Evolutionary conservation across 2,329 filamentous ascomycete species (phyloP).

Genomic region (Hirsutella minnesotensis): DNA sequence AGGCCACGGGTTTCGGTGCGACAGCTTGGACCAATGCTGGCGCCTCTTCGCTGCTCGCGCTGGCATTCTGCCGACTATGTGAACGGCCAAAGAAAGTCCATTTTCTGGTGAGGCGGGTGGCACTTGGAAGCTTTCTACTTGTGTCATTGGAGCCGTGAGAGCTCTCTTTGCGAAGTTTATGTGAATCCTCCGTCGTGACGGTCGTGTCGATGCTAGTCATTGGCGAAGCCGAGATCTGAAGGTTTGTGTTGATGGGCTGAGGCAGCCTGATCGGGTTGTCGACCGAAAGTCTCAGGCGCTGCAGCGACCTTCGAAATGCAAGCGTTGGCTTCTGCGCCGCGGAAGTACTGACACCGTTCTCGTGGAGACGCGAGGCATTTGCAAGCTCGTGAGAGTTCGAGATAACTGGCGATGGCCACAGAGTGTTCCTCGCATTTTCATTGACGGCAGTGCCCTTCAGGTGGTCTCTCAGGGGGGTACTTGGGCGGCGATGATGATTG

Average conservation of each 20-base stretch:
- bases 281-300: slow-evolving; percentile 34
- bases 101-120: slow-evolving; percentile 41
- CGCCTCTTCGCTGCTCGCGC: slow-evolving; percentile 24
- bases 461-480: slow-evolving; percentile 26
- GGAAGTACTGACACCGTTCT: slow-evolving; percentile 44
- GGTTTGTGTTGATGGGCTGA: slow-evolving; percentile 37
- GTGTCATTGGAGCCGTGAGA: slow-evolving; percentile 17
- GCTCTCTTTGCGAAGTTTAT: slow-evolving; percentile 26
- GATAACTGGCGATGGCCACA: slow-evolving; percentile 35
- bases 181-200: slow-evolving; percentile 45
- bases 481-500: slow-evolving; percentile 25
- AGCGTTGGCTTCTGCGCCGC: slow-evolving; percentile 35
- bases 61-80: slow-evolving; percentile 32
- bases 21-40: slow-evolving; percentile 35
- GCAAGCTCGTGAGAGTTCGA: neutral
- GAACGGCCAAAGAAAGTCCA: slow-evolving; percentile 54
- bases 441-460: slow-evolving; percentile 30
- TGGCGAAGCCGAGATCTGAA: slow-evolving; percentile 28
- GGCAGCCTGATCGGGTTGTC: slow-evolving; percentile 36
- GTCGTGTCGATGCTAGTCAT: slow-evolving; percentile 46
- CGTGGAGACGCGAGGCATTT: slow-evolving; percentile 31
- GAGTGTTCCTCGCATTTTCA: slow-evolving; percentile 27
- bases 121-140: slow-evolving; percentile 45
- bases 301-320: slow-evolving; percentile 42
- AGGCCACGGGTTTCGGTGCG: slow-evolving; percentile 41